Evolutionary conservation across 129 eudicot genomes (phyloP).

Genomic region (Mikania micrantha): DNA sequence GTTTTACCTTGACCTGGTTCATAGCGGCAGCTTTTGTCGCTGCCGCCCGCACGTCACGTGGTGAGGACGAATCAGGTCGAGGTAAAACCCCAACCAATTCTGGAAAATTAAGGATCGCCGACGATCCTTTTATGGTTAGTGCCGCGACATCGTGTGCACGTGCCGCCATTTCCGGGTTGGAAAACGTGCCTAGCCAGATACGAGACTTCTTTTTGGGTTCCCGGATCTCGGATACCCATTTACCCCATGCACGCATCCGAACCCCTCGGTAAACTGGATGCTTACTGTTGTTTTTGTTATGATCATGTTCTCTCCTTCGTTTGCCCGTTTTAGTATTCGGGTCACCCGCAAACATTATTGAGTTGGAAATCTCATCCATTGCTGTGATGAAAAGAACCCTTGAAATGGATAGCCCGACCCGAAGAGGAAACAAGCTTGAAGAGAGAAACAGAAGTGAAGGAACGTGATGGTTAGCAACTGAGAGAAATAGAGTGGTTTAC

Average conservation of each 20-base stretch:
- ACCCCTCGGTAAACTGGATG: constrained; percentile 6
- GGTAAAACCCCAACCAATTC: background rate
- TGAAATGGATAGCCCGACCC: constrained; percentile 21
- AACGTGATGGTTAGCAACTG: constrained; percentile 13
- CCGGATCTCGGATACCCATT: constrained; percentile 68
- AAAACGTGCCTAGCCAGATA: constrained; percentile 88
- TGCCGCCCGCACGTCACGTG: background rate
- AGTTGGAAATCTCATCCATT: no score
- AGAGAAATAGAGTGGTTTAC: constrained; percentile 16
- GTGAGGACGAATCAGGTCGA: background rate
- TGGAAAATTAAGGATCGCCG: background rate
- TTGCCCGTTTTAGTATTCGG: constrained; percentile 8
- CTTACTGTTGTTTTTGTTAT: background rate
- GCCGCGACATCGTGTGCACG: constrained; percentile 95
- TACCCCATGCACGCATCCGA: constrained; percentile 37
- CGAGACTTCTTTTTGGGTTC: constrained; percentile 85
- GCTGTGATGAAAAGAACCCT: background rate
- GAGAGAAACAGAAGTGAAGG: constrained; percentile 6
- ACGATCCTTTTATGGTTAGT: background rate
- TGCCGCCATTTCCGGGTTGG: constrained; percentile 88
- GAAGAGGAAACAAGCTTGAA: background rate
- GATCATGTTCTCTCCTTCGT: background rate
- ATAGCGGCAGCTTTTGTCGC: constrained; percentile 3
- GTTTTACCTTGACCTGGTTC: background rate
- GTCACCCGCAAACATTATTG: background rate